Base-by-base conservation (phyloP, 768 basidiomycete genomes). In the Suillus brevipes region DNA sequence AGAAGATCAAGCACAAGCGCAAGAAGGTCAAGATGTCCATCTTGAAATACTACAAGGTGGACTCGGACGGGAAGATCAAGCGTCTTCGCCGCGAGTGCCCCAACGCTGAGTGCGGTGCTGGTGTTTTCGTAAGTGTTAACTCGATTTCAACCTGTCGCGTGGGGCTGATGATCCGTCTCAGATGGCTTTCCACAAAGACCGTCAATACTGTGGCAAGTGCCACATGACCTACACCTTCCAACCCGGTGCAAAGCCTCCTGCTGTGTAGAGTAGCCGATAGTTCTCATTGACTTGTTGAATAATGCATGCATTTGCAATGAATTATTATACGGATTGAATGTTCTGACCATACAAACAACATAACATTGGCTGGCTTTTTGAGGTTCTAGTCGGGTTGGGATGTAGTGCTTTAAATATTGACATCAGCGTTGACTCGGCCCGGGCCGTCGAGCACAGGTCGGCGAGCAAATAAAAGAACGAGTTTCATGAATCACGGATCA, bases 21-120 rank as follows among this genome's bases (percentile, higher is more conserved):
- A 98, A 99, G 88, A 97, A 98, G 87, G 94, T 97, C 85, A 99
- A 98, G 91, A 98, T 99, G 95, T 83, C 95, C 75, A 97, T 99
- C 83, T 85, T 99, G 80, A 99, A 99, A 83, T 99, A 97, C 87
- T 99, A 98, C 86, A 97, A 97, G 84, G 96, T 99, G 72, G 97
- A 98, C 82, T 96, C 95, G 55, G 97, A 99, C 73, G 97, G 97
- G 79, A 98, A 97, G 84, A 96, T 99, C 86, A 97, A 97, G 87
- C 95, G 97, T 78, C 89, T 99, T 67, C 89, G 97, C 76, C 94
- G 97, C 71, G 97, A 99, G 79, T 99, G 97, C 83, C 92, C 88
- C 65, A 84, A 84, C 64, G 88, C 89, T 69, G 89, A 90, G 79
- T 92, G 90, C 67, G 91, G 91, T 80, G 91, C 91, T 69, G 91